Evolutionary conservation across 352 stramenopile species (phyloP).

Genomic region (Pythium plurisporium): DNA sequence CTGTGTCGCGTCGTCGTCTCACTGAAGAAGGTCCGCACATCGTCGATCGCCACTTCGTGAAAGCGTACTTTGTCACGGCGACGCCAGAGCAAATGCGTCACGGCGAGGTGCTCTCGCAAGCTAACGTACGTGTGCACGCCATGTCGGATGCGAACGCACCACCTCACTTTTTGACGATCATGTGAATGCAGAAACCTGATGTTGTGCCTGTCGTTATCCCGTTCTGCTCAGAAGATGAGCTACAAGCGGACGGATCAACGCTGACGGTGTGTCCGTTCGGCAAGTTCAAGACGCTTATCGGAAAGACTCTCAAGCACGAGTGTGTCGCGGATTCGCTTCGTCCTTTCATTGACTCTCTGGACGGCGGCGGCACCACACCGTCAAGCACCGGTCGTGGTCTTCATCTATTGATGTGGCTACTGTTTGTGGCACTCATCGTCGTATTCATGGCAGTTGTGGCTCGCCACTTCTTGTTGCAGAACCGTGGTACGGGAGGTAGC

Average conservation of each 20-base stretch:
- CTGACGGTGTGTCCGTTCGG: constrained; percentile 58
- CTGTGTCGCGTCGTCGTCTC: constrained; percentile 10
- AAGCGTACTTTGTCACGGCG: constrained; percentile 66
- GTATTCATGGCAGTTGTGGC: constrained; percentile 35
- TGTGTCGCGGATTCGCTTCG: constrained; percentile 68
- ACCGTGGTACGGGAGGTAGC: background rate
- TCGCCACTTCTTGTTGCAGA: constrained; percentile 23
- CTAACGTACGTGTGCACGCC: constrained; percentile 69
- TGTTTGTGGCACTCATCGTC: constrained; percentile 39
- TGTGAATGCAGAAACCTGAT: constrained; percentile 39
- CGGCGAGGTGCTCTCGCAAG: constrained; percentile 39
- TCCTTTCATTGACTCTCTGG: constrained; percentile 57
- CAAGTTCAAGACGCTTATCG: constrained; percentile 66
- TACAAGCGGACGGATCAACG: constrained; percentile 31
- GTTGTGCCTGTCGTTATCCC: constrained; percentile 64
- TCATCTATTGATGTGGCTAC: constrained; percentile 28
- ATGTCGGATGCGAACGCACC: too few species aligned
- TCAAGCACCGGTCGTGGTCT: background rate
- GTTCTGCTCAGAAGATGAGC: constrained; percentile 59
- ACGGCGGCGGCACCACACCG: constrained; percentile 5
- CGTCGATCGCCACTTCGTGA: constrained; percentile 51
- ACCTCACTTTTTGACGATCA: background rate
- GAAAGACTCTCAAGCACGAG: constrained; percentile 55
- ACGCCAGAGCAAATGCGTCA: constrained; percentile 70
- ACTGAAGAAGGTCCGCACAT: background rate